Evolutionary conservation across 805 yeast genomes (phyloP).

Genomic region (Barnettozyma sp.): DNA sequence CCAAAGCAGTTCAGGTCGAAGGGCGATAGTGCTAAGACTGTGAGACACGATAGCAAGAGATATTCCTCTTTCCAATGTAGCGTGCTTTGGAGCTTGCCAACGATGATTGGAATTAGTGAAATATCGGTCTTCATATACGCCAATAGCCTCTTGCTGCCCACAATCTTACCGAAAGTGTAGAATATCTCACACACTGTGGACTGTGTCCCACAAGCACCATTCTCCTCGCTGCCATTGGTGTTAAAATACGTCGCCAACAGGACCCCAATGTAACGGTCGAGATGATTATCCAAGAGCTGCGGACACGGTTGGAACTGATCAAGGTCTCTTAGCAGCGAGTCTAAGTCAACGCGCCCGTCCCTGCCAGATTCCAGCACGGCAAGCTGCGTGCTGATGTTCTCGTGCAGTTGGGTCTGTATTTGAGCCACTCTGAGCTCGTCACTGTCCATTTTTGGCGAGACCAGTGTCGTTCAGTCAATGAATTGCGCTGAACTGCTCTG

Average conservation of each 20-base stretch:
- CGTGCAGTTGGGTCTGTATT: conserved; percentile 18
- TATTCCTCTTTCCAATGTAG: conserved; percentile 41
- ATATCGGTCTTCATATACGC: conserved; percentile 57
- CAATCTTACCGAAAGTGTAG: conserved; percentile 56
- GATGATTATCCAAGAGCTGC: conserved; percentile 38
- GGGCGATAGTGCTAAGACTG: conserved; percentile 65
- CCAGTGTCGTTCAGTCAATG: conserved; percentile 6
- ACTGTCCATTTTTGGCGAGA: conserved; percentile 26
- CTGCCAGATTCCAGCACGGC: background rate
- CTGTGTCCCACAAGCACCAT: background rate
- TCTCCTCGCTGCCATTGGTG: background rate
- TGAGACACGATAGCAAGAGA: conserved; percentile 62
- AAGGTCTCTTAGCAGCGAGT: conserved; percentile 23
- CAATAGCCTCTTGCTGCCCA: conserved; percentile 58
- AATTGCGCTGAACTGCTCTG: too few relatives aligned
- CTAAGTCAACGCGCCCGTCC: background rate
- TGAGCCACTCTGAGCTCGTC: conserved; percentile 28
- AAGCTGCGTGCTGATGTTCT: conserved; percentile 9
- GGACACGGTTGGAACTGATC: conserved; percentile 51
- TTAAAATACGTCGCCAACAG: conserved; percentile 27
- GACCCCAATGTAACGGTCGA: conserved; percentile 29
- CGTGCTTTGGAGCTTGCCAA: conserved; percentile 20
- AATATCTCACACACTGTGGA: conserved; percentile 28
- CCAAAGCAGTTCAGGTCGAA: conserved; percentile 47
- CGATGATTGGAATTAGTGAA: conserved; percentile 35